Base-by-base conservation (phyloP, 140 eudicot genomes). In the Cichorium intybus region DNA sequence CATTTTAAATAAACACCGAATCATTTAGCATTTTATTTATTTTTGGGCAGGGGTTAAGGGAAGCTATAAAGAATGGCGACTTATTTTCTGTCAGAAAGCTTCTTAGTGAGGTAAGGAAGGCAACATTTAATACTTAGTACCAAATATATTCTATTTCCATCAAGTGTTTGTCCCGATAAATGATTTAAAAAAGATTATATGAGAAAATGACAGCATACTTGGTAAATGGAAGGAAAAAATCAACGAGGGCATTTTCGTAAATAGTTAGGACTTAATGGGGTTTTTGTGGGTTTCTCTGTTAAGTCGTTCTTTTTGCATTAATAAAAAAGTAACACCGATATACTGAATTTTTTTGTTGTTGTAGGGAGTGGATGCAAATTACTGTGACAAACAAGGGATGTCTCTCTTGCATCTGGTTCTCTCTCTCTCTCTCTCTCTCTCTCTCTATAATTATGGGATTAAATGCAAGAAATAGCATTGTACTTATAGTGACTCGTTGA, bases 361-460 rank as follows among this genome's bases (percentile, higher is more conserved):
- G 56, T 81, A 94, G 99, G 99, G 97, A 60, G 97, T 94, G 68
- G 97, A 94, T 74, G 92, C 99, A 56, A 94, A 89, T 78, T 89
- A 85, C 80, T 66, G 82, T 47, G 99, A 94, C 87, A 94, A 75
- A 75, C 99, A 88, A 86, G 97, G 97, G 41, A 67, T 84, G n/a
- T 86, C 99, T 29, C 80, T 94, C 62, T 79, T 94, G 72, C 99
- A 94, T 81, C 79, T 94, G 97, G 99, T 94, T 75, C 51, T 60
- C 58, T 39, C 70, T 67, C 80, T 55, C 71, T 48, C 83, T 50
- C 76, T 75, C 70, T 33, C 61, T 46, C 66, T 33, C 69, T n/a
- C 56, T 6, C 41, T 20, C 6, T 14, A 12, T 41, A 37, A 37
- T 2, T 37, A 16, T 31, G 6, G 35, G 29, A 1, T 1, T 26